A percentile compares a stretch with the other conserved stretches of the same genome.
Evolutionary conservation across 2,329 filamentous ascomycete species (phyloP).

Genomic region (Exserohilum rostratum): DNA sequence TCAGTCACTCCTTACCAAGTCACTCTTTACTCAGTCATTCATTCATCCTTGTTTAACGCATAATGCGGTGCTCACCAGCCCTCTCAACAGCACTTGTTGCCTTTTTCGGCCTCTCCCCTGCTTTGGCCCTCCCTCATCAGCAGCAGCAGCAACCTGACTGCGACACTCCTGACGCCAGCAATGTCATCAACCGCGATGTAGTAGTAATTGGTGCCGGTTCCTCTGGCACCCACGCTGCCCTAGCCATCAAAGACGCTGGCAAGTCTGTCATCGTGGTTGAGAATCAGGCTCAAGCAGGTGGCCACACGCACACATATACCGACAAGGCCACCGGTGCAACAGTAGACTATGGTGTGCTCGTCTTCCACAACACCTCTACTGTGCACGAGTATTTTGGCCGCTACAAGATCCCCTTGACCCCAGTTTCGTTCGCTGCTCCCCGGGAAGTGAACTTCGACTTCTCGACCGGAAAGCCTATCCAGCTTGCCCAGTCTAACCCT

Average conservation of each 20-base stretch:
- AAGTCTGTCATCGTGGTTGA: conserved; percentile 52
- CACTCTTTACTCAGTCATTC: no score
- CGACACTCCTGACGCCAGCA: not conserved
- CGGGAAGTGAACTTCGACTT: conserved; percentile 35
- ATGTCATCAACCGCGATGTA: conserved; percentile 32
- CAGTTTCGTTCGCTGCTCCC: not conserved
- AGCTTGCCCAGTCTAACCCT: not conserved
- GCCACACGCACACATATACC: conserved; percentile 57
- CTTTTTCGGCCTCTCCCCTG: not conserved
- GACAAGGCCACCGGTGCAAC: conserved; percentile 40
- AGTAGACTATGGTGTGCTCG: conserved; percentile 46
- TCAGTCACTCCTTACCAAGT: not conserved
- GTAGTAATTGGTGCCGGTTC: conserved; percentile 53
- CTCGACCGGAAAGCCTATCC: conserved; percentile 25
- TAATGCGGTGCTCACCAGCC: not conserved
- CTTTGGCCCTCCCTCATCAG: not conserved
- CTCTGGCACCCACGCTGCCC: conserved; percentile 50
- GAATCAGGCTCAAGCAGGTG: conserved; percentile 50
- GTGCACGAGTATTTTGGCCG: conserved; percentile 35
- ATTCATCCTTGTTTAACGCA: not conserved
- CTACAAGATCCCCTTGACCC: conserved; percentile 16
- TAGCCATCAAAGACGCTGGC: conserved; percentile 47
- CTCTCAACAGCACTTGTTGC: not conserved
- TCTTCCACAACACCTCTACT: conserved; percentile 50
- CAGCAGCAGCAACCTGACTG: not conserved